Percentiles rank a stretch among this genome's conserved stretches.
phyloP scores from a whole-genome alignment of 768 basidiomycete species.

The Boletus edulis region DNA sequence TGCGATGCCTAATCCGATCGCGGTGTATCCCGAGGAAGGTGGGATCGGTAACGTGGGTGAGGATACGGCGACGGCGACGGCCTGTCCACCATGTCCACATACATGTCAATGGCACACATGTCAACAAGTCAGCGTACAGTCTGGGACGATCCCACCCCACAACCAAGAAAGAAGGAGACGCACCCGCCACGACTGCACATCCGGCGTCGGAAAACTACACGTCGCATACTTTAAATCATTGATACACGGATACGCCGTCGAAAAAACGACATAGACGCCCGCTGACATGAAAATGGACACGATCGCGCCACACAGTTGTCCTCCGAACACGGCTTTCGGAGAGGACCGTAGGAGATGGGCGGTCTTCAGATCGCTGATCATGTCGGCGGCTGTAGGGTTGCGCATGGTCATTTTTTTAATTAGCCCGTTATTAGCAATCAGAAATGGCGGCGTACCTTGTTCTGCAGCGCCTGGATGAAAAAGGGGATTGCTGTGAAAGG shows the following conservation, averaged over 20 bases:
- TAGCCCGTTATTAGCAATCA: too few species aligned
- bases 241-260: constrained; percentile 61
- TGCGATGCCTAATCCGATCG: constrained; percentile 50
- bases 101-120: too few species aligned
- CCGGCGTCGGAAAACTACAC: constrained; percentile 23
- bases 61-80: constrained; percentile 19
- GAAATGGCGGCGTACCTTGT: constrained; percentile 14
- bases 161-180: not conserved
- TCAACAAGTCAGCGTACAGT: too few species aligned
- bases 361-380: constrained; percentile 70
- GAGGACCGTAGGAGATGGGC: constrained; percentile 65
- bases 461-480: constrained; percentile 20
- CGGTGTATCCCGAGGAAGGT: constrained; percentile 44
- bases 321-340: constrained; percentile 60
- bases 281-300: constrained; percentile 59
- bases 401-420: too few species aligned
- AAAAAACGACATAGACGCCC: constrained; percentile 61
- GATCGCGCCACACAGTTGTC: constrained; percentile 55
- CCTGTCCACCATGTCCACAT: not conserved
- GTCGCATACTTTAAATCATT: constrained; percentile 7
- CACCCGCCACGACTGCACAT: constrained; percentile 27
- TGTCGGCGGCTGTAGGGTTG: constrained; percentile 43
- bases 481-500: not conserved
- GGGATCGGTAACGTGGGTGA: constrained; percentile 40
- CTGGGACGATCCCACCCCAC: too few species aligned